These are phyloP conservation scores for Pichia sp. DNA, from an alignment of 1,139 yeast genomes.

Conservation along the genomic window DNA sequence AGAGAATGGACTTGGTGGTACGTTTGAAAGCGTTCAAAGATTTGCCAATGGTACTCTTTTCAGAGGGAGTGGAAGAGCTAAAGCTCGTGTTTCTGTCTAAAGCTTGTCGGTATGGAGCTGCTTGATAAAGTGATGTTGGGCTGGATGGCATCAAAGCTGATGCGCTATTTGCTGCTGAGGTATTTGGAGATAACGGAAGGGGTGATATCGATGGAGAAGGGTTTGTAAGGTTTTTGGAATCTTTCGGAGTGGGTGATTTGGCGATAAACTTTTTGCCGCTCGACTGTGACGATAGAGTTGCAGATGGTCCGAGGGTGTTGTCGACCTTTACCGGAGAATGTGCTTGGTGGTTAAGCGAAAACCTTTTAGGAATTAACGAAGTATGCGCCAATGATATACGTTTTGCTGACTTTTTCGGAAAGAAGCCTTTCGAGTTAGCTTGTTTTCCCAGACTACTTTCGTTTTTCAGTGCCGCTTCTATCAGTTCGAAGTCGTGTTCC, in stretches of 20 bases:
- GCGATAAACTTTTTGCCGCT: not conserved
- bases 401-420: conserved; percentile 6
- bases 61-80: conserved; percentile 16
- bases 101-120: not conserved
- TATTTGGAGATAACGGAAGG: conserved; percentile 6
- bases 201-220: not conserved
- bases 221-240: not conserved
- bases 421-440: not conserved
- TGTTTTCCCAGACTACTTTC: not conserved
- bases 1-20: conserved; percentile 25
- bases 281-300: not conserved
- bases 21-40: conserved; percentile 22
- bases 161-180: not conserved
- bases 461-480: not conserved
- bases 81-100: conserved; percentile 9
- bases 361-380: conserved; percentile 18
- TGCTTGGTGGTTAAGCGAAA: conserved; percentile 12
- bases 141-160: not conserved
- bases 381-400: conserved; percentile 13
- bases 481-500: not conserved
- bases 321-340: not conserved
- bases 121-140: conserved; percentile 2
- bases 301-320: not conserved
- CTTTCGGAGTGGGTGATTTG: not conserved
- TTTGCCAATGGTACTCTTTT: conserved; percentile 20